Evolutionary conservation across 805 yeast genomes (phyloP).

Genomic region (Pichia rugopelliculosa): DNA sequence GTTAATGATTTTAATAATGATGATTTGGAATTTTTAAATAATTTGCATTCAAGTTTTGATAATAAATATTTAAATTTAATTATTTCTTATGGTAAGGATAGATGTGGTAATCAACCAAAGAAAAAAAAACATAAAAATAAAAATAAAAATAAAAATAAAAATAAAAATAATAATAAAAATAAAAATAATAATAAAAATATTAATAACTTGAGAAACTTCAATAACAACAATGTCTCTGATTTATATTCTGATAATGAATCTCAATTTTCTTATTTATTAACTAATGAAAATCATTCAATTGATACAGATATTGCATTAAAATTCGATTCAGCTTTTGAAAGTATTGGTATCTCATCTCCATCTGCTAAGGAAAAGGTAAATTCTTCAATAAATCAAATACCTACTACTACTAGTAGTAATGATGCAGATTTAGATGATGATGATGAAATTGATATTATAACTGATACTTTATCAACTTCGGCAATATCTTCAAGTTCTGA

Average conservation of each 20-base stretch:
- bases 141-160: slow-evolving; percentile 26
- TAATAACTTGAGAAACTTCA: background rate
- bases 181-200: background rate
- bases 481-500: background rate
- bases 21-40: slow-evolving; percentile 16
- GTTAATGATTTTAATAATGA: slow-evolving; percentile 48
- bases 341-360: slow-evolving; percentile 13
- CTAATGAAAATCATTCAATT: slow-evolving; percentile 2
- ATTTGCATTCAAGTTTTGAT: slow-evolving; percentile 33
- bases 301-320: slow-evolving; percentile 10
- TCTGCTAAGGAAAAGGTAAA: slow-evolving; percentile 7
- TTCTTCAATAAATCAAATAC: background rate
- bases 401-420: background rate
- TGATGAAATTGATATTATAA: background rate
- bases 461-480: background rate
- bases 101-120: slow-evolving; percentile 68
- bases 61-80: slow-evolving; percentile 46
- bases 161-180: background rate
- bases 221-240: background rate
- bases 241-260: background rate
- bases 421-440: background rate
- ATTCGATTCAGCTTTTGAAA: slow-evolving; percentile 10
- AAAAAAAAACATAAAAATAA: slow-evolving; percentile 37
- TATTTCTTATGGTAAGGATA: slow-evolving; percentile 61
- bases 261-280: background rate